Conservation (phyloP, 495 filamentous ascomycete genomes). For the Aspergillus funiculosus region DNA sequence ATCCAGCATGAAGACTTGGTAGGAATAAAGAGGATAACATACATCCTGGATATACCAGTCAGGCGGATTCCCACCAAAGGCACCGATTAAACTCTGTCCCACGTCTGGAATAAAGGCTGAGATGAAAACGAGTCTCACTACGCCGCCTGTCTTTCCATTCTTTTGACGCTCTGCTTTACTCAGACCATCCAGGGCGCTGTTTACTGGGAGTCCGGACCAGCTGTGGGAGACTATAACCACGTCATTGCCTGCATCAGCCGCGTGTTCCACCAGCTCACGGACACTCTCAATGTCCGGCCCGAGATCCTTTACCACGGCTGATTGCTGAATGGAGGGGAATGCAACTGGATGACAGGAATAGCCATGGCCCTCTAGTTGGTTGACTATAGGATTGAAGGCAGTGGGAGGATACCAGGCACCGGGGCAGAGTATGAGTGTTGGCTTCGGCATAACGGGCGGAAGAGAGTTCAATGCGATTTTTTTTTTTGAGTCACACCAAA, state of each 20-base stretch:
- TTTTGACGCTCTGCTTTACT: conserved; percentile 31
- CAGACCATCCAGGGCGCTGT: conserved; percentile 43
- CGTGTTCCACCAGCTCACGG: conserved; percentile 23
- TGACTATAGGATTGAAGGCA: conserved; percentile 27
- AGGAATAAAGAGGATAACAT: conserved; percentile 12
- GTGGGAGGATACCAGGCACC: conserved; percentile 36
- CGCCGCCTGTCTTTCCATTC: conserved; percentile 35
- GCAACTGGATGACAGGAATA: conserved; percentile 24
- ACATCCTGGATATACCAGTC: conserved; percentile 35
- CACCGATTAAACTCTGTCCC: conserved; percentile 33
- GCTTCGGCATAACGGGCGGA: no score
- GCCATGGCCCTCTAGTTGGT: conserved; percentile 17
- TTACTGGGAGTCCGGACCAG: conserved; percentile 47
- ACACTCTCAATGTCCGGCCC: conserved; percentile 28
- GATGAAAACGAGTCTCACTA: conserved; percentile 41
- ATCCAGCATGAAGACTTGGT: background rate
- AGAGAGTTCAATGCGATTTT: no score
- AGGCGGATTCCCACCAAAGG: conserved; percentile 31
- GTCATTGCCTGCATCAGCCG: conserved; percentile 27
- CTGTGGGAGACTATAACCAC: conserved; percentile 38
- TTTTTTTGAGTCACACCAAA: no score
- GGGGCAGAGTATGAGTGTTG: conserved; percentile 31
- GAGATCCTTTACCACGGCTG: conserved; percentile 22
- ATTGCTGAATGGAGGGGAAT: conserved; percentile 32
- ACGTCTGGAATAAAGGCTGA: conserved; percentile 36